Conservation (phyloP, 345 rosid species). For the Heritiera fomes region DNA sequence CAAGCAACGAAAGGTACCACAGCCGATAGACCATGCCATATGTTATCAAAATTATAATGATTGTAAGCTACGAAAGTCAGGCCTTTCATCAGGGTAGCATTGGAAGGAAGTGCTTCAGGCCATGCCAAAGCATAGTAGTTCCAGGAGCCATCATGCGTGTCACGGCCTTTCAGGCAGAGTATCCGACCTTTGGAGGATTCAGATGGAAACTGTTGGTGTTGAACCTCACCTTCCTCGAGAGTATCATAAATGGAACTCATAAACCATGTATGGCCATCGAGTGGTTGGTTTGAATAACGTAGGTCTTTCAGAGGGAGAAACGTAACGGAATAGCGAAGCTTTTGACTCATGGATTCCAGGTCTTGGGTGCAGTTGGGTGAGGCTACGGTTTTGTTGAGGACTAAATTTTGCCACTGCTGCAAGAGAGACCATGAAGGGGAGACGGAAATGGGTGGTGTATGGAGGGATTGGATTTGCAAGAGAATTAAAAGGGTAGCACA, state of each 20-base stretch:
- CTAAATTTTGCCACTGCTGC: conserved; percentile 22
- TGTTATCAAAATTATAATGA: conserved; percentile 60
- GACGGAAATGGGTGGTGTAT: conserved; percentile 14
- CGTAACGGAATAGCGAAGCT: conserved; percentile 52
- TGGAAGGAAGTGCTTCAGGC: conserved; percentile 55
- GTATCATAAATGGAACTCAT: conserved; percentile 69
- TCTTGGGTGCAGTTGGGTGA: conserved; percentile 19
- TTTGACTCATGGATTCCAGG: conserved; percentile 31
- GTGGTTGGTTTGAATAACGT: conserved; percentile 48
- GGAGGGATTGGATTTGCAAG: conserved; percentile 41
- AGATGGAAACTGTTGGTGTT: conserved; percentile 68
- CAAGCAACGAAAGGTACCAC: conserved; percentile 63
- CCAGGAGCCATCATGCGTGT: conserved; percentile 70
- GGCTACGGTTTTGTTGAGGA: not conserved
- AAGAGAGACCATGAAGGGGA: conserved; percentile 26
- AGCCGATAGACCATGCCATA: conserved; percentile 72
- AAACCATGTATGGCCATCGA: conserved; percentile 71
- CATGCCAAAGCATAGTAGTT: conserved; percentile 70
- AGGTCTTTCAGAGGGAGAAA: conserved; percentile 71
- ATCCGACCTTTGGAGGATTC: conserved; percentile 48
- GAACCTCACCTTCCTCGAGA: conserved; percentile 64
- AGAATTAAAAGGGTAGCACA: conserved; percentile 34
- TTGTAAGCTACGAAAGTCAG: conserved; percentile 68
- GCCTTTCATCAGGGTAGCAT: conserved; percentile 53
- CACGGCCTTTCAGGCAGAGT: conserved; percentile 64